These are phyloP conservation scores for Heracleum sosnowskyi DNA, from an alignment of 129 eudicot species.

Conservation along the genomic window DNA sequence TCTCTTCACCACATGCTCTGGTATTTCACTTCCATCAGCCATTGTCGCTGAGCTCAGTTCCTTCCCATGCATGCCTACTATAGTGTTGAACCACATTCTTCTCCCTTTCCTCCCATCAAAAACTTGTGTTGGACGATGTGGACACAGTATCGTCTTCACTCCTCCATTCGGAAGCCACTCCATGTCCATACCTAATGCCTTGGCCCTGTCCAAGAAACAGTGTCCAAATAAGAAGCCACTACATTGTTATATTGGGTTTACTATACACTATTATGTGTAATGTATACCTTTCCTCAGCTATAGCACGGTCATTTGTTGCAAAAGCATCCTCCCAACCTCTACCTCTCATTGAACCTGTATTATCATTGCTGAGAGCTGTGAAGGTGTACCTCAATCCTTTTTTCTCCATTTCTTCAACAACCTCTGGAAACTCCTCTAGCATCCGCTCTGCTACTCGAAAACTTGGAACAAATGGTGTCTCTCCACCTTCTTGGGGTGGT, in stretches of 20 bases:
- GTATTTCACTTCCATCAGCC: slow-evolving; percentile 76
- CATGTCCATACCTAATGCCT: slow-evolving; percentile 61
- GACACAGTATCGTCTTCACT: slow-evolving; percentile 49
- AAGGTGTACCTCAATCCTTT: slow-evolving; percentile 64
- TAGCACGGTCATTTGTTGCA: slow-evolving; percentile 44
- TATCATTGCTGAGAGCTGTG: slow-evolving; percentile 49
- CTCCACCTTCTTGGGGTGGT: slow-evolving; percentile 73
- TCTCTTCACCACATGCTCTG: slow-evolving; percentile 51
- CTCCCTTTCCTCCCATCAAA: slow-evolving; percentile 73
- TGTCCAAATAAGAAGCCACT: not conserved
- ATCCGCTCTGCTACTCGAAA: slow-evolving; percentile 56
- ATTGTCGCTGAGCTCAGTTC: slow-evolving; percentile 57
- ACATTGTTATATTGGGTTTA: not conserved
- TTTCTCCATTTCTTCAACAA: slow-evolving; percentile 50
- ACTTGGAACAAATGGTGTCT: slow-evolving; percentile 81
- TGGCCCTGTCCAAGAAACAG: slow-evolving; percentile 35
- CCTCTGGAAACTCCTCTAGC: slow-evolving; percentile 70
- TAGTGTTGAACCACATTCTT: slow-evolving; percentile 81
- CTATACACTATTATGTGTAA: not conserved
- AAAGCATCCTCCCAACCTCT: slow-evolving; percentile 77
- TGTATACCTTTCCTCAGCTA: slow-evolving; percentile 59
- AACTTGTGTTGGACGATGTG: slow-evolving; percentile 45
- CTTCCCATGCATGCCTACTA: slow-evolving; percentile 73
- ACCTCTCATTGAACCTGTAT: slow-evolving; percentile 55
- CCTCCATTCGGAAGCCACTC: slow-evolving; percentile 76